phyloP scores from a whole-genome alignment of 345 rosid genomes.

The Iberis pinnata region DNA sequence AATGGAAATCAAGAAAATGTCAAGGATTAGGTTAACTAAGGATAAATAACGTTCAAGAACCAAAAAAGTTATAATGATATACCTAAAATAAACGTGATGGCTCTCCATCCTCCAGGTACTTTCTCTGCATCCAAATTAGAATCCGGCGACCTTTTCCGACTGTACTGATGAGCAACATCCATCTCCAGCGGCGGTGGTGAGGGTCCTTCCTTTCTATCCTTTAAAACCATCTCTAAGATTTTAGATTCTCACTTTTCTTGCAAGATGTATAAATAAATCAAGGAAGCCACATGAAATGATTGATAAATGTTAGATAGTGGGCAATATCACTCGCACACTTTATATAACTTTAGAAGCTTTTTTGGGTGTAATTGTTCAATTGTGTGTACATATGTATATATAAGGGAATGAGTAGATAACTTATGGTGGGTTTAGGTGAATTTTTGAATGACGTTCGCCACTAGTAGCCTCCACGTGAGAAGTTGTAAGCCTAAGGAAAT shows the following conservation, averaged over 20 bases:
- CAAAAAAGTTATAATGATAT: not conserved
- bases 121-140: constrained; percentile 16
- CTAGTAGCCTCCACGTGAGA: constrained; percentile 24
- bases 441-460: constrained; percentile 21
- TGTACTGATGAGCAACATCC: constrained; percentile 6
- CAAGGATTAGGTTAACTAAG: constrained; percentile 8
- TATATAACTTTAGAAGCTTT: not conserved
- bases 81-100: constrained; percentile 73
- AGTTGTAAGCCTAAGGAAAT: constrained; percentile 7
- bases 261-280: constrained; percentile 7
- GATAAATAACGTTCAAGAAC: not conserved
- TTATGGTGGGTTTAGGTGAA: constrained; percentile 22
- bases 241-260: constrained; percentile 21
- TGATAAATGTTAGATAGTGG: constrained; percentile 11
- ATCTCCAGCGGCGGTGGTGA: constrained; percentile 3
- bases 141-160: constrained; percentile 11
- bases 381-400: constrained; percentile 15
- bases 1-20: not conserved
- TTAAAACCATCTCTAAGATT: constrained; percentile 25
- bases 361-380: not conserved
- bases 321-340: constrained; percentile 10
- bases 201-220: constrained; percentile 8
- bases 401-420: constrained; percentile 20
- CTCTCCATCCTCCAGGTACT: constrained; percentile 77
- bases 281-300: constrained; percentile 7